Evolutionary conservation across 225 moss, liverwort and hornwort species (phyloP), one percentile per base, ranked within the genome.

Genomic region (Climacium dendroides): DNA sequence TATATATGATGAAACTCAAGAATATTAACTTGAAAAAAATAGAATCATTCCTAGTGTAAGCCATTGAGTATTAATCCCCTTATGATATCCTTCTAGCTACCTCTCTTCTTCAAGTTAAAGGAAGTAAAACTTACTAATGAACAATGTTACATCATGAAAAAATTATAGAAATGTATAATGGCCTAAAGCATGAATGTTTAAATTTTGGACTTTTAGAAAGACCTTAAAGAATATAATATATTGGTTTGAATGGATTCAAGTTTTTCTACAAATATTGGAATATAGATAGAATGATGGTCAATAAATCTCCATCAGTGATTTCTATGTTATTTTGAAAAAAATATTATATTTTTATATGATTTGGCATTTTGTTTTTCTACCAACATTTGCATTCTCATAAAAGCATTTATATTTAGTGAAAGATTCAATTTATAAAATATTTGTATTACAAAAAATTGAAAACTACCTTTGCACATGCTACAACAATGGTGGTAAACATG

Each of bases 301-400:
- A 10, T 11, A 11, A 37, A 22, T 66, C 65, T 66, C 6, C 1
- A 66, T 66, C 12, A n/a, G n/a, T 20, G 11, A 66, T 20, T n/a
- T 66, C 3, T 66, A 11, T 20, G 4, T 66, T n/a, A 20, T 20
- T n/a, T n/a, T n/a, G 30, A 3, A 19, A 19, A 19, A 5, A n/a
- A 19, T 4, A 10, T n/a, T 66, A n/a, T 0, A 19, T 66, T n/a
- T 66, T 22, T 6, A 6, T 20, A 20, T 2, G 66, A 37, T 6
- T 37, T 4, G 11, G 12, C 1, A 1, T 4, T 22, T 1, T n/a
- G 0, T 66, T 37, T 28, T 66, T 66, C 11, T 1, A 66, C 22
- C 3, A 20, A 37, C 12, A n/a, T 32, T 11, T 66, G 6, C 12
- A 66, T 66, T 66, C 11, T 66, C 3, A 22, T 18, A n/a, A 12